Conservation (phyloP, 140 eudicot genomes). For the Stevia rebaudiana region DNA sequence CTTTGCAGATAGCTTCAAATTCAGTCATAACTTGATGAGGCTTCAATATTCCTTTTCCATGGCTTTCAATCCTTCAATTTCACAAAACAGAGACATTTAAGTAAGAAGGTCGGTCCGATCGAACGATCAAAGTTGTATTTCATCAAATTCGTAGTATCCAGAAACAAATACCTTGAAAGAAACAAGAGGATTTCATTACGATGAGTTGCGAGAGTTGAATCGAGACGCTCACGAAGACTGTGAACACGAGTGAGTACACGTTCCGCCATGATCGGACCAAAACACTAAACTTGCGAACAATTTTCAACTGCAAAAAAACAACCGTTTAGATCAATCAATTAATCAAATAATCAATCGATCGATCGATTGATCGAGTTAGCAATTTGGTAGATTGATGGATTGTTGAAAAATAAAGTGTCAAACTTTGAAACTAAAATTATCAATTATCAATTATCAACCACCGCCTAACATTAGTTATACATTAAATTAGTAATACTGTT, state of each 20-base stretch:
- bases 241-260: conserved; percentile 74
- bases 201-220: conserved; percentile 64
- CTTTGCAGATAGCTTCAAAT: conserved; percentile 49
- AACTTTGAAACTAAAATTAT: no score
- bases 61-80: conserved; percentile 50
- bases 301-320: conserved; percentile 17
- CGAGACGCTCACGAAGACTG: conserved; percentile 84
- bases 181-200: conserved; percentile 66
- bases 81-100: no score
- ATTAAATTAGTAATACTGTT: background rate
- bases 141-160: background rate
- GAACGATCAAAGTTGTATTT: no score
- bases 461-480: background rate
- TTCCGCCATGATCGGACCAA: conserved; percentile 42
- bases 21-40: conserved; percentile 75
- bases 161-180: conserved; percentile 43
- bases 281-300: background rate
- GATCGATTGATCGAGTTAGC: background rate
- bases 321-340: background rate
- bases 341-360: no score
- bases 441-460: background rate
- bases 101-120: background rate
- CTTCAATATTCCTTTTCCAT: conserved; percentile 78
- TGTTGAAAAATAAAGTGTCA: background rate
- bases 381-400: no score